Base-by-base conservation (phyloP, 2,329 filamentous ascomycete species). In the Zelopaecilomyces penicillatus region DNA sequence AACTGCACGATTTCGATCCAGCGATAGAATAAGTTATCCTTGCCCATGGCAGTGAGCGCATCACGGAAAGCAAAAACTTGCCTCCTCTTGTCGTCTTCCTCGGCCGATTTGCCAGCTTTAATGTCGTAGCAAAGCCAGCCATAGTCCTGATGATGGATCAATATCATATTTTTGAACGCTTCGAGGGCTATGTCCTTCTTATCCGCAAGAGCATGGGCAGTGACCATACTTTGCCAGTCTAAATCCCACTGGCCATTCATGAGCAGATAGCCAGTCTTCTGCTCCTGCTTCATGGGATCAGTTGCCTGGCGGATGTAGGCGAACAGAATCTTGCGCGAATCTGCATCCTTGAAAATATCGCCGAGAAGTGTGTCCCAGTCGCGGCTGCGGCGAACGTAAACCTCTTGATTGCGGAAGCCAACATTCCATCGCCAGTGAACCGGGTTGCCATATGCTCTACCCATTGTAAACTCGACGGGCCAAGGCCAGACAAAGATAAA, bases 1-100 rank as follows among this genome's bases (percentile, higher is more conserved):
- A 81, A 94, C 66, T 96, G 89, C 41, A 96, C 82, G 58, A 94
- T 76, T 68, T 96, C 90, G 40, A 95, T 86, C 88, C 89, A 95
- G 44, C 84, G 80, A 68, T 86, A 95, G 68, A 96, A 96, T 43
- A 96, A 64, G 51, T 85, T 81, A 63, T 95, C 90, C 65, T 95
- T 95, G 37, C 85, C 88, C 64, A 93, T 73, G 3, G 74, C 74
- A 1, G 77, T 74, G 54, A 96, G 72, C 19, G 81, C 80, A 37
- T 93, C 84, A 55, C 87, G 82, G 62, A 96, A 94, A 3, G 76
- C 75, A 50, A 93, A 78, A 6, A 96, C 82, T 65, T 93, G 87
- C 50, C 81, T 77, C 53, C 82, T 69, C 39, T 77, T 76, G 49
- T 81, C 75, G 47, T 85, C 82, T 52, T 84, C 78, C 36, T 74